Conservation (phyloP, 768 basidiomycete species). For the Rhizopogon vulgaris region DNA sequence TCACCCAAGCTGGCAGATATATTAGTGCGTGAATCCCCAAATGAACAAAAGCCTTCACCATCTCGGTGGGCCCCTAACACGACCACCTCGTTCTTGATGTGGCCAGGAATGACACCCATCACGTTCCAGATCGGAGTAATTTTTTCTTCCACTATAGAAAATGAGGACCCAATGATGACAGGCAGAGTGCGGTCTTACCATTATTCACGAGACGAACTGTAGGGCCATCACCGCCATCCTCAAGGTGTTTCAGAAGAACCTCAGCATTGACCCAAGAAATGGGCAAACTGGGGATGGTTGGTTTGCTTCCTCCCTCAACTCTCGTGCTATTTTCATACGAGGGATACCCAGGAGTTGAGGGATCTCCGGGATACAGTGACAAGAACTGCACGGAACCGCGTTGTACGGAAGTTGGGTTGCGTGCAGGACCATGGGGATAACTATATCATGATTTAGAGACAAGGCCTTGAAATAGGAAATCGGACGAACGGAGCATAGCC, state of each 20-base stretch:
- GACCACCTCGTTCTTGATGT: conserved; percentile 59
- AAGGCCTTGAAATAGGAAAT: neutral
- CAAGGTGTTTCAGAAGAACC: conserved; percentile 44
- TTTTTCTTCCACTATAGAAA: conserved; percentile 36
- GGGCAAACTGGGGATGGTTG: conserved; percentile 56
- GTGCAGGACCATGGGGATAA: conserved; percentile 66
- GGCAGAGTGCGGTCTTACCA: conserved; percentile 26
- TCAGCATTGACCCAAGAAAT: conserved; percentile 63
- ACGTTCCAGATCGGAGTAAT: conserved; percentile 71
- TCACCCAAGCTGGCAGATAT: conserved; percentile 14
- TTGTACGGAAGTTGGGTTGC: conserved; percentile 56
- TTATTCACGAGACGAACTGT: conserved; percentile 55
- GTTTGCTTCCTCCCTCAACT: conserved; percentile 40
- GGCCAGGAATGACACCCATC: conserved; percentile 59
- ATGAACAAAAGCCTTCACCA: conserved; percentile 29
- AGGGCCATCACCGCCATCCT: conserved; percentile 36
- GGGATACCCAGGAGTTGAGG: conserved; percentile 47
- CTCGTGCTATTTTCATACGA: conserved; percentile 62
- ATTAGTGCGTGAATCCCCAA: neutral
- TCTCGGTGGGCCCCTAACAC: conserved; percentile 72
- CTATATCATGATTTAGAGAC: conserved; percentile 13
- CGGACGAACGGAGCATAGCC: conserved; percentile 40
- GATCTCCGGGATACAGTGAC: conserved; percentile 47
- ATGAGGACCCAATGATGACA: neutral
- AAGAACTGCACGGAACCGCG: conserved; percentile 64